Percentiles rank a stretch among this genome's conserved stretches.
These are phyloP conservation scores for Aspergillus uvarum DNA, from an alignment of 2,329 filamentous ascomycete genomes.

Conservation along the genomic window DNA sequence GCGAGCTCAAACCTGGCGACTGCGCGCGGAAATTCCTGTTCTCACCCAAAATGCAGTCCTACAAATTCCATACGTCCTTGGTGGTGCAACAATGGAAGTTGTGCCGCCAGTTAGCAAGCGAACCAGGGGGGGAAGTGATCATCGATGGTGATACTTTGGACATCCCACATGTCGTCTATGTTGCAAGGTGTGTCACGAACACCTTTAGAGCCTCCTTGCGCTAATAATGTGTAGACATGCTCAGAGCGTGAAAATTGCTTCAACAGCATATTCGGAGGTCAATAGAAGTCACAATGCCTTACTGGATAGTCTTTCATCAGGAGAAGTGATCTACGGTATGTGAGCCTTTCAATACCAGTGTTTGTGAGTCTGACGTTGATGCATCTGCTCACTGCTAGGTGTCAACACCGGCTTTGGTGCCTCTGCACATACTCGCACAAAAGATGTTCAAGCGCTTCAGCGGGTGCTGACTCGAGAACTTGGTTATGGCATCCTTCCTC, in stretches of 20 bases:
- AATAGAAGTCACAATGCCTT: neutral
- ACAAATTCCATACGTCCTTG: neutral
- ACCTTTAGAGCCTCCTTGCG: neutral
- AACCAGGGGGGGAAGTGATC: neutral
- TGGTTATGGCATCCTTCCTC: conserved; percentile 1
- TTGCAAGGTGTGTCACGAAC: neutral
- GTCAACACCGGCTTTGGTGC: conserved; percentile 8
- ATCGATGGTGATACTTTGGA: neutral
- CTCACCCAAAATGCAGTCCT: neutral
- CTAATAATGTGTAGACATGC: neutral
- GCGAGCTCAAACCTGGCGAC: neutral
- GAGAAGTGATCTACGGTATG: conserved; percentile 5
- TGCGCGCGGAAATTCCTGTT: neutral
- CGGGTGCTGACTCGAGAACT: neutral
- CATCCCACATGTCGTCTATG: neutral
- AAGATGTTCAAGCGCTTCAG: neutral
- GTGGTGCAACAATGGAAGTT: neutral
- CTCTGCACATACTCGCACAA: neutral
- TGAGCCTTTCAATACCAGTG: neutral
- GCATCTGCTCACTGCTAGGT: neutral
- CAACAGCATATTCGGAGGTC: neutral
- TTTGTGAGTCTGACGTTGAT: neutral
- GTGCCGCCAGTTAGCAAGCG: neutral
- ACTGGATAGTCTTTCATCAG: neutral
- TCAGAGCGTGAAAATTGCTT: neutral